Percentiles rank a stretch among this genome's conserved stretches.
phyloP scores from a whole-genome alignment of 1,284 basidiomycete species.

The Papiliotrema terrestris region DNA sequence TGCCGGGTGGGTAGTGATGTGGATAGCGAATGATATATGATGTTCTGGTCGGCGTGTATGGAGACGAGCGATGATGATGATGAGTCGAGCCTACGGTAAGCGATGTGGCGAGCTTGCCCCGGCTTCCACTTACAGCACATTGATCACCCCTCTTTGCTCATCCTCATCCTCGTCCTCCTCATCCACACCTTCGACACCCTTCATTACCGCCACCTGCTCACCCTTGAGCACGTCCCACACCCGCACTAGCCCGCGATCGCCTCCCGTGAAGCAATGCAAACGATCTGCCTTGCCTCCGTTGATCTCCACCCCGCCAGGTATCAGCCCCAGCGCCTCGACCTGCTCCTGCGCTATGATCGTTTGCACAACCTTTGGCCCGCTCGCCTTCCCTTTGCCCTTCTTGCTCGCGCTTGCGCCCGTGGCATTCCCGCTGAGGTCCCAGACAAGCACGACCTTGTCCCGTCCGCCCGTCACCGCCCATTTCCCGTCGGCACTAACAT shows the following conservation, averaged over 20 bases:
- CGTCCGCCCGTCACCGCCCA: conserved; percentile 84
- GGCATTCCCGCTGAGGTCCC: conserved; percentile 57
- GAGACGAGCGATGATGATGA: conserved; percentile 67
- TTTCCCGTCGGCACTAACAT: conserved; percentile 75
- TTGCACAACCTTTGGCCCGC: conserved; percentile 62
- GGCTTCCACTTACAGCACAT: conserved; percentile 23
- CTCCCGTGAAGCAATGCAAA: conserved; percentile 77
- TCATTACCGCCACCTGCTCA: conserved; percentile 60
- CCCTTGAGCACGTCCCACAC: conserved; percentile 77
- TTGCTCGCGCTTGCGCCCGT: conserved; percentile 25
- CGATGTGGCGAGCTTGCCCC: neutral
- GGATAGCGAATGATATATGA: conserved; percentile 76
- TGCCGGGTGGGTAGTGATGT: conserved; percentile 69
- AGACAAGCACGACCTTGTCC: conserved; percentile 84
- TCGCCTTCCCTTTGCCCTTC: conserved; percentile 56
- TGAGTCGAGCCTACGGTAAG: conserved; percentile 61
- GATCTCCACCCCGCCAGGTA: conserved; percentile 50
- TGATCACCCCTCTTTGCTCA: conserved; percentile 56
- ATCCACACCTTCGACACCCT: conserved; percentile 51
- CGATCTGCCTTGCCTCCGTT: conserved; percentile 36
- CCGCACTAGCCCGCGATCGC: conserved; percentile 76
- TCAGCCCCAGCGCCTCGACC: conserved; percentile 74
- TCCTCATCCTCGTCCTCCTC: conserved; percentile 60
- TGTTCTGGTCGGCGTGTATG: conserved; percentile 95
- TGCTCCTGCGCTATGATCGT: conserved; percentile 84